Conservation (phyloP, 2,329 filamentous ascomycete species). For the Ophiostoma angusticollis region DNA sequence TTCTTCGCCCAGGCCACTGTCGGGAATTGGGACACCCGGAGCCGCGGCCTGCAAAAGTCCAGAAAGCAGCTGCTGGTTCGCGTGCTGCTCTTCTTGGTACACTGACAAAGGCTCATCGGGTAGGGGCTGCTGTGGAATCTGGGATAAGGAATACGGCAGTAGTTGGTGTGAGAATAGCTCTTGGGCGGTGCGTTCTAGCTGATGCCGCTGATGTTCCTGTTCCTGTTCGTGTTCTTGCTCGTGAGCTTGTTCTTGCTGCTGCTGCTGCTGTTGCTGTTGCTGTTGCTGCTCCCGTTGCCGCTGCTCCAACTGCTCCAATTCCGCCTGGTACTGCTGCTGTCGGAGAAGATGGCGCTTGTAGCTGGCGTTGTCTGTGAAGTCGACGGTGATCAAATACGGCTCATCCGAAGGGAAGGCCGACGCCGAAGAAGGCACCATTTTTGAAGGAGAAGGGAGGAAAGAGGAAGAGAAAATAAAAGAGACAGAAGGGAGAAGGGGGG, state of each 20-base stretch:
- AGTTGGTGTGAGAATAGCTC: not conserved
- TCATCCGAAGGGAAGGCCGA: slow-evolving; percentile 29
- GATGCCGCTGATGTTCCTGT: slow-evolving; percentile 14
- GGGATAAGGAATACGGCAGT: not conserved
- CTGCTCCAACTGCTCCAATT: not conserved
- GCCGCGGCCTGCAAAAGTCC: too few species aligned
- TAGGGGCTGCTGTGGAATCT: slow-evolving; percentile 3
- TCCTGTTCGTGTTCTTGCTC: slow-evolving; percentile 13
- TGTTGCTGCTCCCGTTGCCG: slow-evolving; percentile 7
- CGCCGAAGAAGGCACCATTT: slow-evolving; percentile 39
- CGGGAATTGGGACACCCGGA: too few species aligned
- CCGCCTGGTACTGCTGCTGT: slow-evolving; percentile 7
- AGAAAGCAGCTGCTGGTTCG: slow-evolving; percentile 3
- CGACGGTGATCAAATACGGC: slow-evolving; percentile 28
- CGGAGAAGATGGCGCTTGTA: slow-evolving; percentile 9
- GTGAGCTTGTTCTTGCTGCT: slow-evolving; percentile 8
- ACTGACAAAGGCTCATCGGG: not conserved
- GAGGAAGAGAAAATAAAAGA: not conserved
- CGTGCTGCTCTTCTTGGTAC: slow-evolving; percentile 11
- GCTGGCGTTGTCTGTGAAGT: slow-evolving; percentile 19
- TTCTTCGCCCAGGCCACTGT: too few species aligned
- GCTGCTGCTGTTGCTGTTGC: slow-evolving; percentile 11
- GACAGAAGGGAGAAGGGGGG: not conserved
- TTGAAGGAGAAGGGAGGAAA: slow-evolving; percentile 5
- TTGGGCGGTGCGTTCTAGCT: slow-evolving; percentile 4